phyloP scores from a whole-genome alignment of 2,329 filamentous ascomycete genomes.

The Alternaria postmessia region DNA sequence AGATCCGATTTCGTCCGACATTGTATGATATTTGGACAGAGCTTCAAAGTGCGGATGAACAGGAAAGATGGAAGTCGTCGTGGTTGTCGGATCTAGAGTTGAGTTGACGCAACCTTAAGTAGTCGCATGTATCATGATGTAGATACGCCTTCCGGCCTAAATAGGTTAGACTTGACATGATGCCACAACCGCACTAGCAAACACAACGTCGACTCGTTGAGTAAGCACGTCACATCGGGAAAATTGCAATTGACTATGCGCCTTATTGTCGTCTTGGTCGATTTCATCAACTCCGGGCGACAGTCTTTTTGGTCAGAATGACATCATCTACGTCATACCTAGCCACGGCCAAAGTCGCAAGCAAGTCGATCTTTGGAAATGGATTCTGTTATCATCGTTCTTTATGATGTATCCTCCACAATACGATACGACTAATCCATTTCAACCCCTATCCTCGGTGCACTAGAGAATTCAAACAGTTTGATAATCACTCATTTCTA shows the following conservation, averaged over 20 bases:
- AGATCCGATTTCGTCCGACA: neutral
- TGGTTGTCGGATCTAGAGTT: neutral
- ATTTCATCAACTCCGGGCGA: neutral
- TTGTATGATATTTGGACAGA: neutral
- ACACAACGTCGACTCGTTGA: neutral
- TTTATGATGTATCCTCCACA: too few relatives aligned
- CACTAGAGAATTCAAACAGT: too few relatives aligned
- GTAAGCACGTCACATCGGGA: neutral
- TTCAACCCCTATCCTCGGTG: too few relatives aligned
- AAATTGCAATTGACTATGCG: neutral
- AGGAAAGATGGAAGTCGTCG: neutral
- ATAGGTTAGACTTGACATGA: constrained; percentile 1
- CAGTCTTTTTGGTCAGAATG: neutral
- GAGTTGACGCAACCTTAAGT: neutral
- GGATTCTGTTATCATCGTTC: too few relatives aligned
- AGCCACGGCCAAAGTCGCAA: neutral
- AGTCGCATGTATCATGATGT: neutral
- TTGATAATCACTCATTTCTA: too few relatives aligned
- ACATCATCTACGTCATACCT: neutral
- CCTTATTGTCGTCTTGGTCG: neutral
- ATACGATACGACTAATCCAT: fast-evolving
- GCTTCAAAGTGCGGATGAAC: fast-evolving
- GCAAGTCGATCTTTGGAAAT: too few relatives aligned
- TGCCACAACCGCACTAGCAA: neutral
- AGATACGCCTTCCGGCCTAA: neutral